phyloP scores from a whole-genome alignment of 2,329 filamentous ascomycete genomes.

The Tolypocladium nubicola region DNA sequence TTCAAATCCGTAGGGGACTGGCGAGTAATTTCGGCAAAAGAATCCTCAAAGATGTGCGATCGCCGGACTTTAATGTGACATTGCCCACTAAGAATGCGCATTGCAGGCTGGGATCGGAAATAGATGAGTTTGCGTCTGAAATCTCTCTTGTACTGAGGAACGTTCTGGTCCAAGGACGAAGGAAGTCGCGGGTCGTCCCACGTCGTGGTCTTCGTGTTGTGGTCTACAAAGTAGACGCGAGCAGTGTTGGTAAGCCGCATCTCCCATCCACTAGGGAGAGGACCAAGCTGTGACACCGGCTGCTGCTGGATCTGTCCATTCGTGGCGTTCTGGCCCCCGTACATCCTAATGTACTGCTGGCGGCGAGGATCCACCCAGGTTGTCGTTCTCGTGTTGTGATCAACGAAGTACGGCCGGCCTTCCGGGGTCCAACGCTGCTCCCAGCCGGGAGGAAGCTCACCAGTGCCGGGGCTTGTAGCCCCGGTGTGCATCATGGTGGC shows the following conservation, averaged over 20 bases:
- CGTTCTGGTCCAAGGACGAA: constrained; percentile 93
- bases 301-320: constrained; percentile 91
- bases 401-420: constrained; percentile 91
- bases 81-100: constrained; percentile 90
- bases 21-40: constrained; percentile 95
- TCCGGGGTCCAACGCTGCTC: constrained; percentile 94
- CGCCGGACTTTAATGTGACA: constrained; percentile 96
- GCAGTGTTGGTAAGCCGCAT: constrained; percentile 99
- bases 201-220: constrained; percentile 98
- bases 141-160: constrained; percentile 98
- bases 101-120: constrained; percentile 93
- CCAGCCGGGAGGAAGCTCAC: constrained; percentile 92
- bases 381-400: constrained; percentile 95
- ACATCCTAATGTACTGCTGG: constrained; percentile 98
- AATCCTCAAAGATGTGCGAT: constrained; percentile 97
- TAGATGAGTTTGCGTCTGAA: constrained; percentile 98
- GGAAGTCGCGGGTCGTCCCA: constrained; percentile 96
- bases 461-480: constrained; percentile 82
- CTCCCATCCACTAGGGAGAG: constrained; percentile 95
- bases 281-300: constrained; percentile 91
- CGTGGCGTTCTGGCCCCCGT: constrained; percentile 74
- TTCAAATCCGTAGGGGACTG: constrained; percentile 93
- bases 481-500: constrained; percentile 91
- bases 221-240: constrained; percentile 96
- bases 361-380: constrained; percentile 97